Evolutionary conservation across 495 filamentous ascomycete genomes (phyloP), one percentile per base, ranked within the genome.

Genomic region (Penicillium flavigenum): DNA sequence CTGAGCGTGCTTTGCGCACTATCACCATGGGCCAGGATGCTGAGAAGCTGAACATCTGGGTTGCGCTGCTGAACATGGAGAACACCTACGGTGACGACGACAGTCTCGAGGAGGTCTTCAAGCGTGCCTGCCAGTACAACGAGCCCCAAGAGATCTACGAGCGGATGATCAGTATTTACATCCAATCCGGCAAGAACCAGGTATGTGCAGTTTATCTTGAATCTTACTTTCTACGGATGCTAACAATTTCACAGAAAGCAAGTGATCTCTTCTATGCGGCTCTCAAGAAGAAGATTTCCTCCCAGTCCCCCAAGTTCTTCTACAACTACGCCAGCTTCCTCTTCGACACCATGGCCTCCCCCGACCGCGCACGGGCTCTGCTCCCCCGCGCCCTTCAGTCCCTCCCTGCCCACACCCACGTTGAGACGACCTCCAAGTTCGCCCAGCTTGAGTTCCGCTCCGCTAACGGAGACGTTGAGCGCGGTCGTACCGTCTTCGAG

Each of bases 311-410:
- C 17, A 79, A 86, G 46, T 84, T 97, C 70, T 97, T 90, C 87
- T 76, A 90, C 76, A 97, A 97, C 79, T 96, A 96, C 72, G 93
- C 92, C 43, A 88, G 86, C 66, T 96, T 96, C 84, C 82, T 98
- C 39, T 86, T 93, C 75, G 83, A 83, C 51, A 87, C 80, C 26
- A 72, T 83, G 46, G 76, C 81, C 57, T 78, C 81, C n/a, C 84
- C 89, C 0, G 85, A 87, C 19, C 83, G 86, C 31, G 92, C 87
- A 14, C 89, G 92, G 39, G 84, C 81, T 1, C 79, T 98, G 7
- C 84, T 97, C n/a, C 80, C 86, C 11, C 88, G 94, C 49, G 94
- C 95, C 31, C 84, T 87, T 32, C 92, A 98, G 75, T 87, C 89
- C 7, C 84, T 98, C 16, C 88, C 86, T 52, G 57, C 76, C 53